Conservation (phyloP, 768 basidiomycete genomes). For the Tylopilus balloui region DNA sequence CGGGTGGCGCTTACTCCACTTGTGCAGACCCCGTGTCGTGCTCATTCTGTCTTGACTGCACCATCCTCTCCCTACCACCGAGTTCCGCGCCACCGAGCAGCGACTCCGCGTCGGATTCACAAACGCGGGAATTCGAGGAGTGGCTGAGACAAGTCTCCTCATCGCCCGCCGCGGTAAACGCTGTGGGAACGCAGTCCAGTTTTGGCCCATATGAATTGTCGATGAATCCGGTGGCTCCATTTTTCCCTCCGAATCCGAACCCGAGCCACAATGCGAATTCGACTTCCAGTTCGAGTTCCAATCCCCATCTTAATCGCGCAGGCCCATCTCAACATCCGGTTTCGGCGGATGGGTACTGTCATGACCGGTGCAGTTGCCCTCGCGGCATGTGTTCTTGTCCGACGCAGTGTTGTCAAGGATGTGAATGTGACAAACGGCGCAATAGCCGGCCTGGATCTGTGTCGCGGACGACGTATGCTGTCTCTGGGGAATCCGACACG, state of each 20-base stretch:
- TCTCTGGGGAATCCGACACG: slow-evolving; percentile 34
- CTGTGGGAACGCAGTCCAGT: slow-evolving; percentile 18
- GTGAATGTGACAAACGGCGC: slow-evolving; percentile 25
- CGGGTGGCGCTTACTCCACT: slow-evolving; percentile 34
- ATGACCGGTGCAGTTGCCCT: slow-evolving; percentile 33
- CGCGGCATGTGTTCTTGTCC: slow-evolving; percentile 32
- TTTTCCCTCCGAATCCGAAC: slow-evolving; percentile 11
- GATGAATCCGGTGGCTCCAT: slow-evolving; percentile 17
- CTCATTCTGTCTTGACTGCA: slow-evolving; percentile 58
- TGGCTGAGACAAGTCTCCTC: slow-evolving; percentile 53
- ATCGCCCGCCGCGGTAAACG: slow-evolving; percentile 13
- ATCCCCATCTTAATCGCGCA: slow-evolving; percentile 3
- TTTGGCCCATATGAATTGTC: slow-evolving; percentile 31
- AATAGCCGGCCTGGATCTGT: slow-evolving; percentile 15
- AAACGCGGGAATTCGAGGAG: slow-evolving; percentile 51
- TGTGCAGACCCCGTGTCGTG: slow-evolving; percentile 39
- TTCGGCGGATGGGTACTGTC: slow-evolving; percentile 27
- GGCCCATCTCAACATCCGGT: slow-evolving; percentile 17
- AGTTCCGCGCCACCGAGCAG: slow-evolving; percentile 40
- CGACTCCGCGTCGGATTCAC: slow-evolving; percentile 40
- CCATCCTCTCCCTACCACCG: slow-evolving; percentile 48
- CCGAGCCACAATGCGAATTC: slow-evolving; percentile 3
- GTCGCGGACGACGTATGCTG: slow-evolving; percentile 25
- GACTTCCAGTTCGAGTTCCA: slow-evolving; percentile 6
- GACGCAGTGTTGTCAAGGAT: slow-evolving; percentile 29